Base-by-base conservation (phyloP, 2,329 filamentous ascomycete species). In the Ceratocystis lukuohia region DNA sequence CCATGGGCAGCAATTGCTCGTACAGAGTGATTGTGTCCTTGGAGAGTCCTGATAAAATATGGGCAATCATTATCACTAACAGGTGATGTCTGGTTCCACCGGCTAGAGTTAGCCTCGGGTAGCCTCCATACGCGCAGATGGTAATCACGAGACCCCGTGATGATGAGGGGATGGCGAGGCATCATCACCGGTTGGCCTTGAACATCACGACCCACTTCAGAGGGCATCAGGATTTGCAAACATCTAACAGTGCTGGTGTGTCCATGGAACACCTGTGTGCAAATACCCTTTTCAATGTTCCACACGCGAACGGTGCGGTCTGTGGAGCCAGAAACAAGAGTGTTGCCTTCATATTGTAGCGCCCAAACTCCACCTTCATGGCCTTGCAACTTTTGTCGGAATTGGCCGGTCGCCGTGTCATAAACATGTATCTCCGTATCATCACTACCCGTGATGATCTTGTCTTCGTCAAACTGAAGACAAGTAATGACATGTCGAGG, bases 361-460 rank as follows among this genome's bases (percentile, higher is more conserved):
- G 94, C 94, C 94, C 94, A 99, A 1, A 99, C 94, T 59, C 94
- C 94, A 44, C 94, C 94, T 75, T 99, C 94, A 71, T 99, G 94
- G 1, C 94, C 94, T 72, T 92, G 88, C 1, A 99, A 84, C 69
- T 88, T 90, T 72, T 86, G 90, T 61, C 89, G 84, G 45, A 96
- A 77, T 70, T 88, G 88, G 67, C 94, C 94, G 0, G 92, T 96
- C 77, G 94, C 95, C 12, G 94, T 97, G 73, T 97, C 92, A 75
- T 97, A 99, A 41, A 99, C 91, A 72, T 99, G 92, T 72, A 99
- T 99, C 69, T 96, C 87, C 3, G 92, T 96, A 74, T 99, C 94
- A 74, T 99, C 94, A 73, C 93, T 97, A 30, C 94, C 94, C 1
- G 94, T 99, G 70, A 99, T 83, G 70, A 99, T 96, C 77, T 97